Base-by-base conservation (phyloP, 805 yeast genomes). In the Candida incommunis region DNA sequence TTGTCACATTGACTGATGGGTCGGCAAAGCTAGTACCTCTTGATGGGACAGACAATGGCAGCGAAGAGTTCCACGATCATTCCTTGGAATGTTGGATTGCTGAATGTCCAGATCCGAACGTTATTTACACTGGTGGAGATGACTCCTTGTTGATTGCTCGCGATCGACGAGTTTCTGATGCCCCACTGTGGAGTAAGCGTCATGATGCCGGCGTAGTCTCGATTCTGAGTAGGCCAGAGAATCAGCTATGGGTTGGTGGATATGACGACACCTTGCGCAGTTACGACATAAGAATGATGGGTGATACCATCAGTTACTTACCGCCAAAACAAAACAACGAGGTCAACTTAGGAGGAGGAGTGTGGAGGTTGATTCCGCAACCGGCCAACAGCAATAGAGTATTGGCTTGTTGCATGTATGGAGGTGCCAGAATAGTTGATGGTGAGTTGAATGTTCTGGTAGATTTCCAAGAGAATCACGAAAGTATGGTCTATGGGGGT, bases 401-500 rank as follows among this genome's bases (percentile, higher is more conserved):
- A 0, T 63, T 90, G 43, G 77, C 80, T 0, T 88, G 96, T 59
- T 86, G 96, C 57, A 92, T 92, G 97, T 90, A 90, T 57, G 87
- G 85, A 52, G 98, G 98, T 16, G 95, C 95, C 1, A 69, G 87
- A 46, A 66, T 88, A 0, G 59, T 88, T 0, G 59, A 59, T 13
- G 56, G 69, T 4, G 4, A 20, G 1, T 21, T 24, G 1, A 37
- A 44, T 23, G 51, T 43, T 16, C 23, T 18, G 3, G 41, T 23
- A 2, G 54, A 48, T 31, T 43, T 48, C 2, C 50, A 51, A 9
- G 43, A 48, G 11, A 52, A 54, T 24, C 97, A 90, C 58, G 79
- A 78, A 43, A 85, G 96, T 48, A 90, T 92, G 86, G 88, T 90
- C 45, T 90, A 90, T 56, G 98, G 97, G 0, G 96, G 94, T 3